Conservation (phyloP, 805 yeast genomes). For the Metschnikowia rubicola region DNA sequence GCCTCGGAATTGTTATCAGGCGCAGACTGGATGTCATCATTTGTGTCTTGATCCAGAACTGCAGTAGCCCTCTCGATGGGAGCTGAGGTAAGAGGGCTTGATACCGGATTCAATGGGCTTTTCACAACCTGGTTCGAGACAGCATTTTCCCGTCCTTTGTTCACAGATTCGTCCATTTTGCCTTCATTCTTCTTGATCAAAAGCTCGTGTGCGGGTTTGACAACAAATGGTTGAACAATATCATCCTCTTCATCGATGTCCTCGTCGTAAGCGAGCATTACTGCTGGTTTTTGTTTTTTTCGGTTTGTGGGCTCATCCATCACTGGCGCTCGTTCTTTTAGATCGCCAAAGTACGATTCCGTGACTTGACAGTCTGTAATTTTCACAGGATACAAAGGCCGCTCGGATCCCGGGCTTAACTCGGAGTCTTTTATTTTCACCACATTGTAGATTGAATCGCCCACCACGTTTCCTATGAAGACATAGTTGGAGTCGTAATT, state of each 20-base stretch:
- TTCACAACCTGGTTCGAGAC: too few species aligned
- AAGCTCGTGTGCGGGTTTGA: slow-evolving; percentile 43
- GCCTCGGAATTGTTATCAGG: too few species aligned
- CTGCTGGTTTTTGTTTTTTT: slow-evolving; percentile 27
- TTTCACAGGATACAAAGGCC: slow-evolving; percentile 51
- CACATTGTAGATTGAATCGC: slow-evolving; percentile 52
- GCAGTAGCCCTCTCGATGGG: too few species aligned
- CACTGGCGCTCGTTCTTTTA: slow-evolving; percentile 14
- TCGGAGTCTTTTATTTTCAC: slow-evolving; percentile 49
- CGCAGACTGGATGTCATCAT: too few species aligned
- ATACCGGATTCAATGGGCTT: too few species aligned
- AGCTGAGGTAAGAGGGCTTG: too few species aligned
- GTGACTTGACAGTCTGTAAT: slow-evolving; percentile 42
- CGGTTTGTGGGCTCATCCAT: slow-evolving; percentile 5
- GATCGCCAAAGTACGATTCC: slow-evolving; percentile 48
- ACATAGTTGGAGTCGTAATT: slow-evolving; percentile 40
- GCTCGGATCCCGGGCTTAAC: slow-evolving; percentile 30
- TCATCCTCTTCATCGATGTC: slow-evolving; percentile 34
- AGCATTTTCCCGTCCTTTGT: background rate
- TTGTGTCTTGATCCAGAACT: too few species aligned
- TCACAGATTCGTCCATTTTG: slow-evolving; percentile 1
- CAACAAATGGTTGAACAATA: slow-evolving; percentile 23
- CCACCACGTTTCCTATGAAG: slow-evolving; percentile 57
- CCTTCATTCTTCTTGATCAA: background rate
- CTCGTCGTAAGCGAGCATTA: slow-evolving; percentile 33